phyloP scores from a whole-genome alignment of 768 basidiomycete species.

The Leucogyrophana mollusca region DNA sequence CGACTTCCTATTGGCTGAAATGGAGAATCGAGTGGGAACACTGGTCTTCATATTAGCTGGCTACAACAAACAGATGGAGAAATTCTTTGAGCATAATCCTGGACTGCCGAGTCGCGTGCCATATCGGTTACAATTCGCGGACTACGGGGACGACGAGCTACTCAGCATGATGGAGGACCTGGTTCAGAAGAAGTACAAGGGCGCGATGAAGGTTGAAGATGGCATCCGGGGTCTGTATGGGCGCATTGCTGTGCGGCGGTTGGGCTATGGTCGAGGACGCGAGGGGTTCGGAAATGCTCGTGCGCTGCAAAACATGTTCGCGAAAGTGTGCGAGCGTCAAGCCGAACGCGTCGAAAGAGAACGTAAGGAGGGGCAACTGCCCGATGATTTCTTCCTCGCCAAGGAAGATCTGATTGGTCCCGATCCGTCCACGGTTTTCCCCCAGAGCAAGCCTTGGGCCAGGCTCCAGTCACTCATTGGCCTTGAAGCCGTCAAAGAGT shows the following conservation, averaged over 20 bases:
- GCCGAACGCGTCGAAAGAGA: slow-evolving; percentile 45
- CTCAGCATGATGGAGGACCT: slow-evolving; percentile 50
- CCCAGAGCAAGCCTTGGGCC: slow-evolving; percentile 47
- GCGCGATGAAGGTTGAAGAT: slow-evolving; percentile 54
- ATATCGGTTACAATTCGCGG: slow-evolving; percentile 53
- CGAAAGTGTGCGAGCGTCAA: slow-evolving; percentile 49
- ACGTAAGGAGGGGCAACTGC: slow-evolving; percentile 34
- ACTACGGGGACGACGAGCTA: slow-evolving; percentile 60
- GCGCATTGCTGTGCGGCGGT: slow-evolving; percentile 56
- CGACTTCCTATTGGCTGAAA: slow-evolving; percentile 70
- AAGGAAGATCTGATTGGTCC: slow-evolving; percentile 66
- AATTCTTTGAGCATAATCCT: slow-evolving; percentile 75
- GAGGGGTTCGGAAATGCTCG: slow-evolving; percentile 70
- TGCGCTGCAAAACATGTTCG: slow-evolving; percentile 52
- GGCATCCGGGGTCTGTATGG: slow-evolving; percentile 52
- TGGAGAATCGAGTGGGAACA: slow-evolving; percentile 67
- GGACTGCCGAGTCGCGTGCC: slow-evolving; percentile 70
- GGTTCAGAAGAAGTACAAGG: slow-evolving; percentile 44
- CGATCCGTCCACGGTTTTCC: slow-evolving; percentile 50
- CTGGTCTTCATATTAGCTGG: slow-evolving; percentile 72
- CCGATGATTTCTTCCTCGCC: slow-evolving; percentile 51
- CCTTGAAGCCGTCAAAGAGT: slow-evolving; percentile 54
- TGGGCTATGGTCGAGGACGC: slow-evolving; percentile 58
- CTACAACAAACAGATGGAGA: slow-evolving; percentile 72
- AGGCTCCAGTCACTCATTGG: slow-evolving; percentile 54